Base-by-base conservation (phyloP, 768 basidiomycete genomes). In the Rhodosporidiobolus sp. region DNA sequence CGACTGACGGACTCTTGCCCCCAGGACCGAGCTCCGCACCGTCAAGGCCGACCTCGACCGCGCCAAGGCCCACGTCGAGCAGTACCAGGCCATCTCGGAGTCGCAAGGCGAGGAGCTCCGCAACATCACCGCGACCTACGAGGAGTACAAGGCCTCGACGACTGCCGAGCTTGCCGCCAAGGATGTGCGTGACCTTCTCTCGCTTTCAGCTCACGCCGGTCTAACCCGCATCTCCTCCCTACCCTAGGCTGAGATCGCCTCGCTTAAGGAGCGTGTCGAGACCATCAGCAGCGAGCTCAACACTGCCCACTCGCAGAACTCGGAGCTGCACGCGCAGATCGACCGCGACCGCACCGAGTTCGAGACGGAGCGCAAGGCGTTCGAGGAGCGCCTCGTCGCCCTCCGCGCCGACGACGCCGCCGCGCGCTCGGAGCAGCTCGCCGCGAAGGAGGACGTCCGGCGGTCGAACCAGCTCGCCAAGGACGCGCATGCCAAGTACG, bases 51-150 rank as follows among this genome's bases (percentile, higher is more conserved):
- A 93, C 75, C 85, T 92, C 48, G 84, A 87, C 17, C 83, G 86
- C 28, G 88, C 91, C 1, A 85, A 86, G 66, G 86, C 82, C 56
- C 90, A 92, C 77, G 88, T 89, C 38, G 86, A 89, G 70, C 92
- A 94, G 80, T 94, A 89, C 86, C 86, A 90, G 79, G 88, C 90
- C 74, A 93, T 94, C 76, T 89, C 89, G 72, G 86, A 88, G 77
- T 89, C 90, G 0, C 92, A 86, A 76, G 92, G 94, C 79, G 85
- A 85, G 73, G 90, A 91, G 16, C 83, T 94, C 12, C 83, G 86
- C 38, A 85, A 86, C 45, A 81, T 93, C 54, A 91, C 88, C 67
- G 77, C 83, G 0, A 91, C 90, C 0, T 88, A 88, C 73, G 92
- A 94, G 66, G 88, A 92, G 79, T 94, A 89, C 83, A 90, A 88